Evolutionary conservation across 1,284 basidiomycete species (phyloP).

Genomic region (Microbotryomycetes sp.): DNA sequence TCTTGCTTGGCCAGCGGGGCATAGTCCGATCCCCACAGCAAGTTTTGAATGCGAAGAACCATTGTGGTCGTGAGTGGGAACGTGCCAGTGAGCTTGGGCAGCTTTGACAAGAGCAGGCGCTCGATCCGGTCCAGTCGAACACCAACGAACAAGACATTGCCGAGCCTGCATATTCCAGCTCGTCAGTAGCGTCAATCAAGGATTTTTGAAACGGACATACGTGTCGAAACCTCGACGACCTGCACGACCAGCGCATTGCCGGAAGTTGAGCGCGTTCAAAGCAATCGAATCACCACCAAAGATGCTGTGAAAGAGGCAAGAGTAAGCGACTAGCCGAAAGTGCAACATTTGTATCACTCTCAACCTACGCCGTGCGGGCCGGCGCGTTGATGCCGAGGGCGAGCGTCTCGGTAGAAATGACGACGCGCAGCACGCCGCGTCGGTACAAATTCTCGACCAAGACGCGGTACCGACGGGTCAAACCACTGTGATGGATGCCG

Average conservation of each 20-base stretch:
- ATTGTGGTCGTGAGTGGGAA: conserved; percentile 62
- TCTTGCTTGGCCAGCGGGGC: conserved; percentile 49
- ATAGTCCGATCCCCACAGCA: conserved; percentile 54
- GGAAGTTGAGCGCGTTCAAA: conserved; percentile 59
- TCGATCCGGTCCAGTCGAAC: conserved; percentile 56
- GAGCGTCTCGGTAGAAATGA: conserved; percentile 60
- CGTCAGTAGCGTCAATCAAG: too few species aligned
- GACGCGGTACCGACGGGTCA: conserved; percentile 56
- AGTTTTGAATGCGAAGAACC: conserved; percentile 55
- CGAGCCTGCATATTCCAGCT: conserved; percentile 39
- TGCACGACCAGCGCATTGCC: conserved; percentile 62
- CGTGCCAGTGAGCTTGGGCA: conserved; percentile 56
- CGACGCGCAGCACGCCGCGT: conserved; percentile 54
- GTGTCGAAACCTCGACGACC: conserved; percentile 62
- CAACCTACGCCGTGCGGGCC: conserved; percentile 49
- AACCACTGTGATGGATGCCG: conserved; percentile 60
- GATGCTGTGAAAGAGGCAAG: conserved; percentile 36
- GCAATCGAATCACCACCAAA: conserved; percentile 61
- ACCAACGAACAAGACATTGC: conserved; percentile 64
- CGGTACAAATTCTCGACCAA: conserved; percentile 56
- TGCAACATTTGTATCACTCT: neutral
- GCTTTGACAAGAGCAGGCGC: conserved; percentile 54
- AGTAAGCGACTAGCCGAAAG: neutral
- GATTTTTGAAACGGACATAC: neutral
- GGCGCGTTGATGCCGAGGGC: conserved; percentile 67